phyloP scores from a whole-genome alignment of 352 stramenopile species.

The Pythium brachiatum region DNA sequence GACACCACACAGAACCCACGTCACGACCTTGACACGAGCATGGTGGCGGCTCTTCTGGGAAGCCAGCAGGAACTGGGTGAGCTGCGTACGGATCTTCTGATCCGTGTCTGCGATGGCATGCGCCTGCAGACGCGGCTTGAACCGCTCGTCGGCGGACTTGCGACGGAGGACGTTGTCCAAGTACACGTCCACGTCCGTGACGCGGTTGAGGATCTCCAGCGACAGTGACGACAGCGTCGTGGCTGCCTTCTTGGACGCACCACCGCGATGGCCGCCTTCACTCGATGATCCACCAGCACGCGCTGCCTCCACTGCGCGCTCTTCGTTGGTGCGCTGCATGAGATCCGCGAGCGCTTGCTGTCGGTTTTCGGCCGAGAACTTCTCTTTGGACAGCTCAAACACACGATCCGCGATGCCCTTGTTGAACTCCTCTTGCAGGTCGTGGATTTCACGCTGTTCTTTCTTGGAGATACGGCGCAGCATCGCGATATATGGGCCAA shows the following conservation, averaged over 20 bases:
- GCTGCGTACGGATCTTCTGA: conserved; percentile 72
- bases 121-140: conserved; percentile 51
- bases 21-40: conserved; percentile 80
- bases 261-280: background rate
- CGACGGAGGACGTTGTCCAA: conserved; percentile 75
- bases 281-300: conserved; percentile 8
- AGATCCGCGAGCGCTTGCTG: conserved; percentile 67
- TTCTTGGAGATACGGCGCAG: conserved; percentile 68
- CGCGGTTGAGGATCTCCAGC: conserved; percentile 74
- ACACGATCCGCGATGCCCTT: conserved; percentile 72
- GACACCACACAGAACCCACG: conserved; percentile 83
- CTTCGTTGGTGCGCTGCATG: conserved; percentile 36
- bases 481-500: conserved; percentile 78
- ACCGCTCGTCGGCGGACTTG: conserved; percentile 39
- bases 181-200: conserved; percentile 82
- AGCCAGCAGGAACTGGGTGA: conserved; percentile 67
- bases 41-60: conserved; percentile 79
- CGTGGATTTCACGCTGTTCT: conserved; percentile 80
- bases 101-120: conserved; percentile 74
- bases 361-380: conserved; percentile 81
- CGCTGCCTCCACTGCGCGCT: conserved; percentile 10
- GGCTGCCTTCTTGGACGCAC: conserved; percentile 6
- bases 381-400: conserved; percentile 82
- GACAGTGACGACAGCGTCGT: conserved; percentile 60
- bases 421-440: conserved; percentile 78